These are phyloP conservation scores for Hirsutella minnesotensis DNA, from an alignment of 2,329 filamentous ascomycete genomes.

Conservation along the genomic window DNA sequence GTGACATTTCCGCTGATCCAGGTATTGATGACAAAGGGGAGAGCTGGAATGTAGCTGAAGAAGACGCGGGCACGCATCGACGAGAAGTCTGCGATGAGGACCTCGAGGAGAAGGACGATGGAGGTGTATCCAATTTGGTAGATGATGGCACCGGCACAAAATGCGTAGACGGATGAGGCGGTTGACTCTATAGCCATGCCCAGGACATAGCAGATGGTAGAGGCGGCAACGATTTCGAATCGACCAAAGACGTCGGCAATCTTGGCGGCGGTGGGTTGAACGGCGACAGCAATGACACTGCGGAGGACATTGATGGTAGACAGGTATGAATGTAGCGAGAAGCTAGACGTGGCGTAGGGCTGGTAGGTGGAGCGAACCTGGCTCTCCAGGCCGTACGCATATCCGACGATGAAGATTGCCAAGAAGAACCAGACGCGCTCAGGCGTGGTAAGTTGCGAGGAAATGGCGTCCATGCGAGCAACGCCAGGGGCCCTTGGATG, in stretches of 20 bases:
- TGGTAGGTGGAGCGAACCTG: conserved; percentile 40
- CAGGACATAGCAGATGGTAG: conserved; percentile 42
- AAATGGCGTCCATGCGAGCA: conserved; percentile 37
- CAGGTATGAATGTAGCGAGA: conserved; percentile 40
- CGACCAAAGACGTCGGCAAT: conserved; percentile 53
- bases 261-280: conserved; percentile 46
- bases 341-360: conserved; percentile 40
- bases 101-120: conserved; percentile 45
- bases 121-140: conserved; percentile 49
- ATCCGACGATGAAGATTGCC: conserved; percentile 47
- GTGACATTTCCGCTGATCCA: conserved; percentile 51
- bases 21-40: conserved; percentile 49
- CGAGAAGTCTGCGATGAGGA: conserved; percentile 48
- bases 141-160: conserved; percentile 40
- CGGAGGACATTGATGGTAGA: conserved; percentile 47
- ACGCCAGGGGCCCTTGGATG: conserved; percentile 27
- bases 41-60: conserved; percentile 49
- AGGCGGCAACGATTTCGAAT: conserved; percentile 42
- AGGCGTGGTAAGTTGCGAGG: conserved; percentile 28
- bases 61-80: conserved; percentile 47
- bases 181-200: conserved; percentile 43
- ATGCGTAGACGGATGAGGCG: conserved; percentile 33
- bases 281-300: conserved; percentile 46
- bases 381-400: conserved; percentile 46
- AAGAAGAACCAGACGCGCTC: conserved; percentile 41